Percentiles rank a stretch among this genome's conserved stretches.
These are phyloP conservation scores for Hawksworthiomyces lignivorus DNA, from an alignment of 2,329 filamentous ascomycete genomes.

Conservation along the genomic window DNA sequence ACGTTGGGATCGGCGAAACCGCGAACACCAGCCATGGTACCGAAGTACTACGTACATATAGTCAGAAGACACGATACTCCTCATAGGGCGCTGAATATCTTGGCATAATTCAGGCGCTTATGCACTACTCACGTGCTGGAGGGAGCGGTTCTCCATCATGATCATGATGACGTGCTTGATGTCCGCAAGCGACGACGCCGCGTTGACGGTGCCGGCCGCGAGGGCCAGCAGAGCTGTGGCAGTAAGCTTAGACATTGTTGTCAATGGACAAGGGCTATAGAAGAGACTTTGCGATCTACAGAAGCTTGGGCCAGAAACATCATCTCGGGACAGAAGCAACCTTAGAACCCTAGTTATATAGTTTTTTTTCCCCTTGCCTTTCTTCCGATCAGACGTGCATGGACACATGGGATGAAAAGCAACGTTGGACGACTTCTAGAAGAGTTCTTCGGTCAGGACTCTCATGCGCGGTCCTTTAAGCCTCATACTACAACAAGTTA, in stretches of 20 bases:
- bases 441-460: too few species aligned
- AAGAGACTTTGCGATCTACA: neutral
- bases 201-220: conserved; percentile 14
- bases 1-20: conserved; percentile 49
- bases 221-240: conserved; percentile 13
- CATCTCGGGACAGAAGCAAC: neutral
- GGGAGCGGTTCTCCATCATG: conserved; percentile 39
- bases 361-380: neutral
- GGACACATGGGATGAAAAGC: too few species aligned
- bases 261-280: too few species aligned
- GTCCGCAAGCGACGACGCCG: conserved; percentile 36
- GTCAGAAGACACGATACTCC: neutral
- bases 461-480: too few species aligned
- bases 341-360: conserved; percentile 1
- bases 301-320: conserved; percentile 3
- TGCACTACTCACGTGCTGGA: conserved; percentile 22
- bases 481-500: too few species aligned
- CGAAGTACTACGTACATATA: conserved; percentile 37
- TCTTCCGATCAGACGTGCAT: too few species aligned
- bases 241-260: conserved; percentile 12
- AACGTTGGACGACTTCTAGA: too few species aligned
- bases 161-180: conserved; percentile 51
- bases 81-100: neutral
- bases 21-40: conserved; percentile 44
- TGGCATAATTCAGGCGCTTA: too few species aligned